These are phyloP conservation scores for Boletus reticuloceps DNA, from an alignment of 768 basidiomycete species.

Conservation along the genomic window DNA sequence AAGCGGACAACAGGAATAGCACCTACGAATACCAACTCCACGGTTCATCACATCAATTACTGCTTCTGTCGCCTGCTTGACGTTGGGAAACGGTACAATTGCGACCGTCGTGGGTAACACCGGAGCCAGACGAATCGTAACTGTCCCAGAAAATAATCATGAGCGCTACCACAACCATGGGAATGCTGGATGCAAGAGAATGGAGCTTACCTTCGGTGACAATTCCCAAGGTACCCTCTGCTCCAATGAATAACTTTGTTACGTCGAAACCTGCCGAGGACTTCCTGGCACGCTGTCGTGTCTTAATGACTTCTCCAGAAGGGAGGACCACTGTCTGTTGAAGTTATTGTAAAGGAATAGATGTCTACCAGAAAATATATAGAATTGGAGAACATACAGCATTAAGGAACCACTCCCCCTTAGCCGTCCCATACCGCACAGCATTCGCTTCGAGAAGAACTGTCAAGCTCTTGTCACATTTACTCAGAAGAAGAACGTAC, in stretches of 20 bases:
- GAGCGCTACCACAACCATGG: not conserved
- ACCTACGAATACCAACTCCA: slow-evolving; percentile 75
- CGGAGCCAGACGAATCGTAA: slow-evolving; percentile 80
- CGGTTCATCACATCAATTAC: slow-evolving; percentile 68
- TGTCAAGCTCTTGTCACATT: slow-evolving; percentile 14
- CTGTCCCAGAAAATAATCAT: slow-evolving; percentile 32
- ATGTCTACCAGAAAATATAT: not conserved
- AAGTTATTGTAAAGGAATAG: not conserved
- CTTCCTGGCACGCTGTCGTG: slow-evolving; percentile 73
- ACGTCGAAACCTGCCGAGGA: slow-evolving; percentile 85
- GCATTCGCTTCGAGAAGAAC: slow-evolving; percentile 54
- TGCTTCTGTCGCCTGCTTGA: slow-evolving; percentile 71
- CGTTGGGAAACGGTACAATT: slow-evolving; percentile 75
- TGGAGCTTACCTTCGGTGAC: slow-evolving; percentile 68
- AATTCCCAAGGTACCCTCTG: slow-evolving; percentile 80
- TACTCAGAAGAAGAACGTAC: slow-evolving; percentile 36
- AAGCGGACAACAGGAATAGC: not conserved
- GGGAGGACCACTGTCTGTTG: slow-evolving; percentile 83
- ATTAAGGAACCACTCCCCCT: slow-evolving; percentile 89
- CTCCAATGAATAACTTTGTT: slow-evolving; percentile 86
- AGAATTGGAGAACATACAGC: slow-evolving; percentile 43
- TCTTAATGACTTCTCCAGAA: slow-evolving; percentile 88
- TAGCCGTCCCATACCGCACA: slow-evolving; percentile 85
- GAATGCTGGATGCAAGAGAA: not conserved
- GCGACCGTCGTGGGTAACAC: slow-evolving; percentile 81